phyloP scores from a whole-genome alignment of 2,329 filamentous ascomycete species.

The Penicillium paneum region DNA sequence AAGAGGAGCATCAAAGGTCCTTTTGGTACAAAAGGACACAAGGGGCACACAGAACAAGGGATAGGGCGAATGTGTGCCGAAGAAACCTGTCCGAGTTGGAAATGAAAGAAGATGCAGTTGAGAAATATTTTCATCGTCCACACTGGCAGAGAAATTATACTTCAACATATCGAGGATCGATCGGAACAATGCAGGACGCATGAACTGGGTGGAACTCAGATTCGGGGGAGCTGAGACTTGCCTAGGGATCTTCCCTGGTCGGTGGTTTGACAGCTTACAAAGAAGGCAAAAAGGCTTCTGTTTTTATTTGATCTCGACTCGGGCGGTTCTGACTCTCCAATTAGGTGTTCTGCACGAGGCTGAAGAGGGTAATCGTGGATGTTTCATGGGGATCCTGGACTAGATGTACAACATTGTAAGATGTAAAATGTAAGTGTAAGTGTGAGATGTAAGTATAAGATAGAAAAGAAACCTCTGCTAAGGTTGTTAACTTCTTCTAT shows the following conservation, averaged over 20 bases:
- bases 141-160: neutral
- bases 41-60: neutral
- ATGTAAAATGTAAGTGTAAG: neutral
- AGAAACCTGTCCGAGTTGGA: neutral
- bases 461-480: neutral
- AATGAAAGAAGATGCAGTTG: neutral
- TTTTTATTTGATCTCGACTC: neutral
- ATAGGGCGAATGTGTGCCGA: neutral
- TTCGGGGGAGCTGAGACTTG: slow-evolving; percentile 4
- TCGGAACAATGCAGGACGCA: slow-evolving; percentile 8
- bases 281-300: neutral
- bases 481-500: neutral
- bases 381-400: neutral
- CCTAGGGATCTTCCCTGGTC: slow-evolving; percentile 14
- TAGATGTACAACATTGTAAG: neutral
- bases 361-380: slow-evolving; percentile 12
- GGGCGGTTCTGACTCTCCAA: slow-evolving; percentile 11
- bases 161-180: neutral
- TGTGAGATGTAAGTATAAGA: neutral
- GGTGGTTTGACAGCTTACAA: slow-evolving; percentile 3
- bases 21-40: neutral
- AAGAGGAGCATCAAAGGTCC: slow-evolving; percentile 12
- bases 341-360: slow-evolving; percentile 9
- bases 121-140: neutral
- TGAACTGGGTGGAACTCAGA: slow-evolving; percentile 7